Evolutionary conservation across 73 alveolate genomes (phyloP).

Genomic region (Symbiodinium pilosum): DNA sequence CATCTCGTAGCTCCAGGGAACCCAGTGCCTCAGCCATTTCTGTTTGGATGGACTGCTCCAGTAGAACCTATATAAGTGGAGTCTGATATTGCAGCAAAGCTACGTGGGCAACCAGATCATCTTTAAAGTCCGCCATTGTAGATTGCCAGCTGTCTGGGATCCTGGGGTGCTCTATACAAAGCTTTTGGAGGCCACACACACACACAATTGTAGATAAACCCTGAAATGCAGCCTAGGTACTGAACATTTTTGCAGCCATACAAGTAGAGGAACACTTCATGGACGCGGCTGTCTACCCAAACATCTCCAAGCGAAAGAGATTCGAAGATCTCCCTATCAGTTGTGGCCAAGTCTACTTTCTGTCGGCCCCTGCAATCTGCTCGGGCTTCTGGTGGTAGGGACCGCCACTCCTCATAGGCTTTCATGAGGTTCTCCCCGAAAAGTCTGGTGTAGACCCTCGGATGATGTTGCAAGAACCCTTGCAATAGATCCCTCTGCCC

Average conservation of each 20-base stretch:
- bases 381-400: not conserved
- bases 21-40: not conserved
- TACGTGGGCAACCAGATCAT: not conserved
- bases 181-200: not conserved
- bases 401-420: not conserved
- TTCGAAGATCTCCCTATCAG: conserved; percentile 3
- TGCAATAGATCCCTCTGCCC: not conserved
- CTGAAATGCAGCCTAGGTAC: not conserved
- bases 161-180: not conserved
- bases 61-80: no score
- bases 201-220: not conserved
- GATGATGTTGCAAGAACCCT: no score
- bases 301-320: not conserved
- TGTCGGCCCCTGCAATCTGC: not conserved
- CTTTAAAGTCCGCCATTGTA: not conserved
- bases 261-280: conserved; percentile 12
- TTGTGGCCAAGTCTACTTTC: not conserved
- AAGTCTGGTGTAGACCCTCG: not conserved
- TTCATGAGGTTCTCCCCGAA: not conserved
- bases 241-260: not conserved
- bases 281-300: conserved; percentile 29
- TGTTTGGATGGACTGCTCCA: no score
- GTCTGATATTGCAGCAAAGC: conserved; percentile 32
- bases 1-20: not conserved
- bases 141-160: conserved; percentile 14